Evolutionary conservation across 768 basidiomycete genomes (phyloP), one percentile per base, ranked within the genome.

Genomic region (Suillus discolor): DNA sequence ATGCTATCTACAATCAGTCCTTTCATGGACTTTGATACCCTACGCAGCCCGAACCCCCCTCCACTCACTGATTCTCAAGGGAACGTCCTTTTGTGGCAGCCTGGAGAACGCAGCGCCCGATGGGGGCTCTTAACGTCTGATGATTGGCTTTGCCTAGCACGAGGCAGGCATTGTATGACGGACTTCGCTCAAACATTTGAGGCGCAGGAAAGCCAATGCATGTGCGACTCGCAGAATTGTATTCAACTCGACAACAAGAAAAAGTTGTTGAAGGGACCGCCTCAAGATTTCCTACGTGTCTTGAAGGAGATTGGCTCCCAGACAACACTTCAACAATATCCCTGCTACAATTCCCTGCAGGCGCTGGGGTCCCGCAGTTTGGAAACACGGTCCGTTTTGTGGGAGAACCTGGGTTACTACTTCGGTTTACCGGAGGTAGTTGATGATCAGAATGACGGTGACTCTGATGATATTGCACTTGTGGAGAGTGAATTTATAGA

Each of bases 1-100:
- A 82, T 82, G 71, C 73, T 85, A 45, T 82, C 83, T 1, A 68
- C 68, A 23, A 54, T 73, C 28, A 65, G 67, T 4, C 65, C 68
- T 41, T 38, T 51, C 16, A 70, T 73, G 13, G 71, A 72, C 28
- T 69, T 67, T 72, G 65, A 73, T 3, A 45, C 41, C 41, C 41
- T 60, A 25, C 59, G 59, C 41, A 42, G 25, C 1, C 12, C 41
- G 0, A 3, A 28, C 11, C 59, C 59, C 25, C 59, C 59, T 31
- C 3, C 28, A 12, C 18, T 60, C 41, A 28, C 59, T 20, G 28
- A 60, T 60, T 60, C 59, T 20, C 41, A 60, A 42, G 59, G 59
- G 41, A 42, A 13, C 12, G 16, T 25, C 18, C 39, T 60, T 20
- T 20, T 18, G 41, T 60, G 59, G 59, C 41, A 18, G 12, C 41